phyloP scores from a whole-genome alignment of 768 basidiomycete genomes.

The Dentipellis fragilis region DNA sequence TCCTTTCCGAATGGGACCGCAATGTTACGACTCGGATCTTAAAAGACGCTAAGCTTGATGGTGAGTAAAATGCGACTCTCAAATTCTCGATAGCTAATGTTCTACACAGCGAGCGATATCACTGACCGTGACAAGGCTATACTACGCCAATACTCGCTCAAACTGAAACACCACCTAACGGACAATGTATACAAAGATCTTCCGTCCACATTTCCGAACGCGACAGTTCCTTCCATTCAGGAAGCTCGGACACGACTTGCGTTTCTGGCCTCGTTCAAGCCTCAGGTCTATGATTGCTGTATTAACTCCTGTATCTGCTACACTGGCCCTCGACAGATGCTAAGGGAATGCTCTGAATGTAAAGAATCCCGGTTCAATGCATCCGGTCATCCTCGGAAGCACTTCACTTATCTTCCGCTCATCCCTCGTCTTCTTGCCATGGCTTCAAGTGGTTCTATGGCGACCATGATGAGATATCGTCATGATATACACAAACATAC shows the following conservation, averaged over 20 bases:
- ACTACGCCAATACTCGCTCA: slow-evolving; percentile 22
- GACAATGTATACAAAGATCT: slow-evolving; percentile 19
- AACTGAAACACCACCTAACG: slow-evolving; percentile 19
- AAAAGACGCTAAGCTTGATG: too few relatives aligned
- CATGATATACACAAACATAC: slow-evolving; percentile 14
- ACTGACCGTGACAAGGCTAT: not conserved
- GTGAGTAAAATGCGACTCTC: too few relatives aligned
- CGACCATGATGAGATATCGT: slow-evolving; percentile 22
- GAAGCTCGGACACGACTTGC: slow-evolving; percentile 14
- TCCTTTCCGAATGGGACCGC: too few relatives aligned
- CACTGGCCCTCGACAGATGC: slow-evolving; percentile 21
- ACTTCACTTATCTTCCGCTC: slow-evolving; percentile 29
- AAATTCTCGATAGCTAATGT: too few relatives aligned
- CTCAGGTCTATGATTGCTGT: slow-evolving; percentile 32
- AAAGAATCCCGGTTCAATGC: slow-evolving; percentile 16
- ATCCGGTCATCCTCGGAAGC: slow-evolving; percentile 14
- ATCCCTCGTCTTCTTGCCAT: slow-evolving; percentile 25
- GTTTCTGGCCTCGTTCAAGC: slow-evolving; percentile 23
- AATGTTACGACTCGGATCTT: too few relatives aligned
- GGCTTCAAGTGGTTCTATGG: slow-evolving; percentile 15
- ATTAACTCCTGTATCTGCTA: slow-evolving; percentile 29
- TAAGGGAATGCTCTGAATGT: slow-evolving; percentile 27
- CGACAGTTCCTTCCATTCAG: slow-evolving; percentile 13
- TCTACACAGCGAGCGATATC: too few relatives aligned
- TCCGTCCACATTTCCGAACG: slow-evolving; percentile 15